Base-by-base conservation (phyloP, 352 stramenopile species). In the Phytophthora sojae region DNA sequence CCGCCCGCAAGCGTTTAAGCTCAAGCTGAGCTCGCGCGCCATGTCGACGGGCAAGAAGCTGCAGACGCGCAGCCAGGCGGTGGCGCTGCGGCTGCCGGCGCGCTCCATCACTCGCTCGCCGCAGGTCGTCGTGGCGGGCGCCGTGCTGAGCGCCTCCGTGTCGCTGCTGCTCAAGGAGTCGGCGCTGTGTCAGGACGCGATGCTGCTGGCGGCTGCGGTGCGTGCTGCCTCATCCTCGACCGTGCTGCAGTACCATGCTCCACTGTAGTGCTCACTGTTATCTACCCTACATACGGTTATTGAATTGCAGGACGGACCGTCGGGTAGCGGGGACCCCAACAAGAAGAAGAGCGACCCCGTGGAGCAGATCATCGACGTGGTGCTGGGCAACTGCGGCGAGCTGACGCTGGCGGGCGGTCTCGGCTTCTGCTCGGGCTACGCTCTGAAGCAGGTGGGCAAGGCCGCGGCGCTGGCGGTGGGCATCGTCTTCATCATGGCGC, bases 351-450 rank as follows among this genome's bases (percentile, higher is more conserved):
- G 74, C 66, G 80, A 92, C 42, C 65, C 80, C 8, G 67, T 95
- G 49, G 83, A 90, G 64, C 60, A 83, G 64, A 77, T 93, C 51
- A 82, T 95, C 32, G 85, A 95, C 51, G 69, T 82, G 51, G 76
- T 90, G 64, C 73, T 88, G 72, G 69, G 69, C 51, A 86, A 81
- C 56, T 82, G 80, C 51, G 87, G 89, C 19, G 85, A 94, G 65
- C 82, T 96, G 51, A 88, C 88, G 21, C 73, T 97, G 30, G 89
- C 84, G 8, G 71, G 81, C 11, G 79, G 76, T 0, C 68, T 95
- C 35, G 90, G 91, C 35, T 96, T 96, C 64, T 94, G 88, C 71
- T 95, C 90, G 11, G 91, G 90, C 29, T 94, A 94, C 65, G 90
- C 91, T 39, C 73, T 96, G 19, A 94, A 95, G 74, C 79, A 94